These are phyloP conservation scores for Apiospora marii DNA, from an alignment of 2,329 filamentous ascomycete genomes.

Conservation along the genomic window DNA sequence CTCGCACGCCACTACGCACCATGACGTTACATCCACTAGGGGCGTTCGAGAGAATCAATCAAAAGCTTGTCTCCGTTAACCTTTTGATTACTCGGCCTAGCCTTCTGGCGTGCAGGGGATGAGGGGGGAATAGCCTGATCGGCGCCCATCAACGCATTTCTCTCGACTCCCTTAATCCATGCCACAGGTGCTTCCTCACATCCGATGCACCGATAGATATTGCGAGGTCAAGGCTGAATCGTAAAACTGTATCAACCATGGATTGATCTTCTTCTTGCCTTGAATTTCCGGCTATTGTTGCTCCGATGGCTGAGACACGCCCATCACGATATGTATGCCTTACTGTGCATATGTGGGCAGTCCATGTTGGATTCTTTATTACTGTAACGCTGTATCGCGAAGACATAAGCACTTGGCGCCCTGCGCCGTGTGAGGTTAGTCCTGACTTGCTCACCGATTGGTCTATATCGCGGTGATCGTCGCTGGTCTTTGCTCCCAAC, in stretches of 20 bases:
- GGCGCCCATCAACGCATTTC: neutral
- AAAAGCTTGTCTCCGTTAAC: conserved; percentile 17
- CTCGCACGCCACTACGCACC: neutral
- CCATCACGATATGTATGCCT: conserved; percentile 1
- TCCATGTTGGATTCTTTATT: neutral
- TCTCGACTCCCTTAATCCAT: neutral
- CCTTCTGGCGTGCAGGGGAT: neutral
- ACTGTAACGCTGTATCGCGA: neutral
- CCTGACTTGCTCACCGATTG: neutral
- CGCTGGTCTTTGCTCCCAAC: neutral
- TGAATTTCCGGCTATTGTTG: neutral
- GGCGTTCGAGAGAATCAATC: neutral
- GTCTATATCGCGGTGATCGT: neutral
- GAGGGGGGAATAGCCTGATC: neutral
- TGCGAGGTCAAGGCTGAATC: neutral
- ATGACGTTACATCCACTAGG: conserved; percentile 14
- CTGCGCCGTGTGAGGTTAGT: neutral
- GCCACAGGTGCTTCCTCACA: neutral
- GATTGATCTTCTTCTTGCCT: neutral
- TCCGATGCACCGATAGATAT: neutral
- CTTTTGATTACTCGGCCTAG: neutral
- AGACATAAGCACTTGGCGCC: neutral
- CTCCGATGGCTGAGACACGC: neutral
- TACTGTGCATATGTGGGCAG: conserved; percentile 9
- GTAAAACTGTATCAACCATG: neutral